These are phyloP conservation scores for Saccharomyces hybrid DNA, from an alignment of 1,139 yeast genomes.

Conservation along the genomic window DNA sequence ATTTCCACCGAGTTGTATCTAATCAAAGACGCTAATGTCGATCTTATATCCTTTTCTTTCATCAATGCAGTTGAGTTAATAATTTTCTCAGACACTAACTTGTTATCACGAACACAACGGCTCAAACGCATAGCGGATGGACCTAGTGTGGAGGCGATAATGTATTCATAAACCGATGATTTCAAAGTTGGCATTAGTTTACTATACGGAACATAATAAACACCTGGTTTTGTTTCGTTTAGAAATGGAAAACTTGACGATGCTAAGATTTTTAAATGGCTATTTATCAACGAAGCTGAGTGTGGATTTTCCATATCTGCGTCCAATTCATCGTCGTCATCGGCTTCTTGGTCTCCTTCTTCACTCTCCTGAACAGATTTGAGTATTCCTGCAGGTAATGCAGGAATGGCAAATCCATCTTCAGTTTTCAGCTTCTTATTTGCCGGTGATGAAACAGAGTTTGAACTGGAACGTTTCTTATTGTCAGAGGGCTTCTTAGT, in stretches of 20 bases:
- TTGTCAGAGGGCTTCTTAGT: conserved; percentile 21
- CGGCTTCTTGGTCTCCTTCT: conserved; percentile 11
- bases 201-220: conserved; percentile 39
- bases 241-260: conserved; percentile 40
- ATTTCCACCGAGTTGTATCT: conserved; percentile 57
- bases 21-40: conserved; percentile 48
- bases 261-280: conserved; percentile 46
- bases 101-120: conserved; percentile 58
- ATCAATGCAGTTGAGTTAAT: conserved; percentile 67
- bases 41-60: conserved; percentile 69
- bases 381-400: conserved; percentile 10
- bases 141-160: conserved; percentile 52
- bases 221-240: conserved; percentile 37
- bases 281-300: conserved; percentile 32
- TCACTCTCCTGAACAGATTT: not conserved
- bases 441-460: conserved; percentile 14
- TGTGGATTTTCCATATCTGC: conserved; percentile 24
- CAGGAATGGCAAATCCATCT: conserved; percentile 29
- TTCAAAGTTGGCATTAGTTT: conserved; percentile 42
- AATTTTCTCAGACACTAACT: conserved; percentile 78
- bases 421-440: conserved; percentile 40
- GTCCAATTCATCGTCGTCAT: conserved; percentile 16
- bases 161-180: conserved; percentile 50
- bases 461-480: conserved; percentile 17
- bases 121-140: conserved; percentile 54